Evolutionary conservation across 2,329 filamentous ascomycete species (phyloP).

Genomic region (Periconia digitata): DNA sequence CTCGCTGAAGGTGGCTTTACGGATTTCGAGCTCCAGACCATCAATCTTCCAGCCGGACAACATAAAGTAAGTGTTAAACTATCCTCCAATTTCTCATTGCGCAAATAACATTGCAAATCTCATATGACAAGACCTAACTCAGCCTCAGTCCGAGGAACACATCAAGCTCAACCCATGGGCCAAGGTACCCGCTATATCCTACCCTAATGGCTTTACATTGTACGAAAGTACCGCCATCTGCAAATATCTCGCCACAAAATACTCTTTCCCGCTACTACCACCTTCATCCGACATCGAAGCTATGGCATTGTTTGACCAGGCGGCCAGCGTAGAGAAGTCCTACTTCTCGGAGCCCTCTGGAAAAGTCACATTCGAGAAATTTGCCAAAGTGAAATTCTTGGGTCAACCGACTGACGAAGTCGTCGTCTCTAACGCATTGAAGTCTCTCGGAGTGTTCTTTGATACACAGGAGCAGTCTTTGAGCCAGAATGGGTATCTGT

Average conservation of each 20-base stretch:
- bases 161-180: conserved; percentile 21
- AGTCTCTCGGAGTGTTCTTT: conserved; percentile 46
- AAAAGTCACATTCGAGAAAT: conserved; percentile 50
- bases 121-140: conserved; percentile 5
- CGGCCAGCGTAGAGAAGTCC: conserved; percentile 44
- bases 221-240: conserved; percentile 51
- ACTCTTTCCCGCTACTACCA: conserved; percentile 50
- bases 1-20: conserved; percentile 25
- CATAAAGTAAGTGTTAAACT: conserved; percentile 12
- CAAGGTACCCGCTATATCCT: conserved; percentile 32
- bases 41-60: conserved; percentile 16
- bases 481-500: conserved; percentile 48
- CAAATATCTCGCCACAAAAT: conserved; percentile 51
- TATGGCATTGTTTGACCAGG: conserved; percentile 49
- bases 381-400: conserved; percentile 47
- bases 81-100: no score
- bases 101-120: conserved; percentile 4
- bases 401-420: conserved; percentile 47
- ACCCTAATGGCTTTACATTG: conserved; percentile 44
- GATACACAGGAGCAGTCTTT: conserved; percentile 47
- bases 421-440: conserved; percentile 42
- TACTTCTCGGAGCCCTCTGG: conserved; percentile 50
- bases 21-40: conserved; percentile 17
- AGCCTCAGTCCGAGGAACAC: conserved; percentile 18
- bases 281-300: conserved; percentile 44